Conservation (phyloP, 805 yeast species). For the Saturnispora gosingensis region DNA sequence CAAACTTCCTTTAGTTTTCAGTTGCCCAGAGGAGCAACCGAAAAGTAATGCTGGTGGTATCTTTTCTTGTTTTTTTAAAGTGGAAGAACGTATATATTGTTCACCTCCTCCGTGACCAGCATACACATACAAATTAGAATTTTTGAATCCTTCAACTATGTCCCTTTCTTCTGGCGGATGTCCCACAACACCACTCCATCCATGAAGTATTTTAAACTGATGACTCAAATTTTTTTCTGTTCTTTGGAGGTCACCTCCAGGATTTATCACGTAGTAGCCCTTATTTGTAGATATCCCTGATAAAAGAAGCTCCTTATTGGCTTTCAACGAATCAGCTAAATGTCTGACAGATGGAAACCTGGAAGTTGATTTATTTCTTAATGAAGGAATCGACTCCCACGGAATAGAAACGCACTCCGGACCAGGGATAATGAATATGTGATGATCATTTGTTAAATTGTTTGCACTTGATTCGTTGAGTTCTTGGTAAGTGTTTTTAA, state of each 20-base stretch:
- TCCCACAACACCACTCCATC: constrained; percentile 51
- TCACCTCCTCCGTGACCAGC: constrained; percentile 98
- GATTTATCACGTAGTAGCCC: constrained; percentile 69
- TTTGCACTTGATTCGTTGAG: not conserved
- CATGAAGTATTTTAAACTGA: constrained; percentile 29
- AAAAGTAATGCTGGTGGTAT: constrained; percentile 60
- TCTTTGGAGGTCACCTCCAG: constrained; percentile 62
- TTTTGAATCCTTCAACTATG: constrained; percentile 34
- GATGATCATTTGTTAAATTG: constrained; percentile 25
- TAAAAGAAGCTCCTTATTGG: constrained; percentile 11
- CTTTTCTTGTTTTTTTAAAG: constrained; percentile 34
- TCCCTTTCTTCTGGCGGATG: constrained; percentile 48
- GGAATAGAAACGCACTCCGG: constrained; percentile 63
- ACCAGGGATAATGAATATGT: constrained; percentile 63
- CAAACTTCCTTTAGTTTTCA: constrained; percentile 47
- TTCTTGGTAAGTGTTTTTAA: not conserved
- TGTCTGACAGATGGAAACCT: constrained; percentile 61
- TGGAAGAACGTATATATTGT: constrained; percentile 53
- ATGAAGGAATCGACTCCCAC: constrained; percentile 73
- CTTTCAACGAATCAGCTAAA: constrained; percentile 32
- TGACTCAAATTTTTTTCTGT: constrained; percentile 53
- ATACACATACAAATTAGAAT: constrained; percentile 52
- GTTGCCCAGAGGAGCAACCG: constrained; percentile 85
- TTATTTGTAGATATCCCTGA: constrained; percentile 17
- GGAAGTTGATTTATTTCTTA: constrained; percentile 49